phyloP scores from a whole-genome alignment of 805 yeast genomes.

The Suhomyces sp. region DNA sequence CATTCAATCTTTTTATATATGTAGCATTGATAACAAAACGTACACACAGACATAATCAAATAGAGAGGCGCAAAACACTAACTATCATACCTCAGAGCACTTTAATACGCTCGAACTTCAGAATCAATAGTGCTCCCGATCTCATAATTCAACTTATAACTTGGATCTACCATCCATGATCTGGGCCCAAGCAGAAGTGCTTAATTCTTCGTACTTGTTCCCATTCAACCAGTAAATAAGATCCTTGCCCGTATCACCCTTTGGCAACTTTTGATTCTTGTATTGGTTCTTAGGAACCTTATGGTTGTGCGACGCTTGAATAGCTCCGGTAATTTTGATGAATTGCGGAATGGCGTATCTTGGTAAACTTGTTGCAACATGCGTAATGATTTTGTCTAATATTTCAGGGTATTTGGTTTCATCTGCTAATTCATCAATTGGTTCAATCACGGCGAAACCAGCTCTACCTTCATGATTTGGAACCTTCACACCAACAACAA shows the following conservation, averaged over 20 bases:
- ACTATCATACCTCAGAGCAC: too few species aligned
- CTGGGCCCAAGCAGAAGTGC: constrained; percentile 53
- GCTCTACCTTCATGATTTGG: constrained; percentile 94
- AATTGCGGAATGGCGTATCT: constrained; percentile 85
- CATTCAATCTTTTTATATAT: too few species aligned
- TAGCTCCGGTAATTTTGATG: constrained; percentile 59
- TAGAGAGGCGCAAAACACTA: too few species aligned
- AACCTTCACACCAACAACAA: constrained; percentile 84
- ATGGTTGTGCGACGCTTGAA: constrained; percentile 75
- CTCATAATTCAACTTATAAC: constrained; percentile 29
- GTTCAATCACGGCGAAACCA: constrained; percentile 79
- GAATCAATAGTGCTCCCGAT: too few species aligned
- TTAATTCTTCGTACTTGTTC: constrained; percentile 56
- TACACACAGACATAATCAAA: too few species aligned
- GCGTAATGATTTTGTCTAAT: constrained; percentile 30
- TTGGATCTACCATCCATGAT: constrained; percentile 40
- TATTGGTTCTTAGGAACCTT: constrained; percentile 72
- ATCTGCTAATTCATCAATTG: constrained; percentile 34
- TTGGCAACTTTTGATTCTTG: constrained; percentile 67
- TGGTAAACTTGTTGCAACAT: constrained; percentile 53
- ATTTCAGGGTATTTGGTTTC: constrained; percentile 33
- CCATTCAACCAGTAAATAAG: constrained; percentile 68
- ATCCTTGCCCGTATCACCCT: constrained; percentile 61
- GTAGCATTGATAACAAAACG: too few species aligned
- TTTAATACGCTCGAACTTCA: too few species aligned